Percentiles rank a stretch among this genome's conserved stretches.
These are phyloP conservation scores for Pleodorina starrii DNA, from an alignment of 139 green algal genomes.

Conservation along the genomic window DNA sequence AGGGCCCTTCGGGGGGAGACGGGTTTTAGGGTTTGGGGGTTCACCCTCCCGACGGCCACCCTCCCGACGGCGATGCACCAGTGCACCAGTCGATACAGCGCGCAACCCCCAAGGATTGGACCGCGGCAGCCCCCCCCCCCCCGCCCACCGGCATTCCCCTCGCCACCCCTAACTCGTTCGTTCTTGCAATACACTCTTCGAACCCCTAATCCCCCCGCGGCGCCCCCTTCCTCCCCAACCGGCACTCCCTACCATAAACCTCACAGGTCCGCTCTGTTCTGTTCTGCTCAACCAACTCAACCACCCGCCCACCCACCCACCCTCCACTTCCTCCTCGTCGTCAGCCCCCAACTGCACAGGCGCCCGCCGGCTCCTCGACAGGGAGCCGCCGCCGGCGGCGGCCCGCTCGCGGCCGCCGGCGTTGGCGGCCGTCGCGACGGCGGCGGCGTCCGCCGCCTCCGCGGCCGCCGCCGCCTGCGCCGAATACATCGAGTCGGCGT, in stretches of 20 bases:
- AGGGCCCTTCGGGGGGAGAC: background rate
- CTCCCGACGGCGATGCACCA: too few relatives aligned
- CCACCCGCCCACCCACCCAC: background rate
- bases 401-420: background rate
- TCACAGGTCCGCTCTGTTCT: too few relatives aligned
- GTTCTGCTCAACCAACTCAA: background rate
- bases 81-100: too few relatives aligned
- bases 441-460: background rate
- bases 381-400: too few relatives aligned
- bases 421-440: background rate
- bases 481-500: slow-evolving; percentile 32
- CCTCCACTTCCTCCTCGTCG: background rate
- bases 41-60: too few relatives aligned
- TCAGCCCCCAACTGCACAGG: background rate
- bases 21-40: background rate
- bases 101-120: too few relatives aligned
- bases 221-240: too few relatives aligned
- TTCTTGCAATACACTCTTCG: background rate
- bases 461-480: slow-evolving; percentile 17
- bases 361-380: background rate
- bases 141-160: background rate
- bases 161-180: background rate
- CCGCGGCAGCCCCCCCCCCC: too few relatives aligned
- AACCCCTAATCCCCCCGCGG: background rate
- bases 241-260: background rate